Conservation (phyloP, 495 filamentous ascomycete species). For the Monascus purpureus region DNA sequence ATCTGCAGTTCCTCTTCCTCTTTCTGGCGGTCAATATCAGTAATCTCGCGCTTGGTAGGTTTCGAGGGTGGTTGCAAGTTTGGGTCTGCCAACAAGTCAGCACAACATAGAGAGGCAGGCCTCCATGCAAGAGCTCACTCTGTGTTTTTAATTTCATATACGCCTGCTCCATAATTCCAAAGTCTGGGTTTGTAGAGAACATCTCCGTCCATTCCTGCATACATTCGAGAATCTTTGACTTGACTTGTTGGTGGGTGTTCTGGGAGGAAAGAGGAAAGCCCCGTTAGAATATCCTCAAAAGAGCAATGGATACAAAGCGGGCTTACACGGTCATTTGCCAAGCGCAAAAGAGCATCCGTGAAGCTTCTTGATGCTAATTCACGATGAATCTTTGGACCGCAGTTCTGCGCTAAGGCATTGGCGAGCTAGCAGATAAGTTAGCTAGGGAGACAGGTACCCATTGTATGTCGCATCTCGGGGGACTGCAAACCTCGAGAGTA, state of each 20-base stretch:
- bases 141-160: slow-evolving; percentile 75
- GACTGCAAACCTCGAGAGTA: slow-evolving; percentile 64
- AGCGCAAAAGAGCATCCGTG: slow-evolving; percentile 80
- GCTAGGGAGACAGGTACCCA: background rate
- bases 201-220: slow-evolving; percentile 95
- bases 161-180: slow-evolving; percentile 95
- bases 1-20: slow-evolving; percentile 97
- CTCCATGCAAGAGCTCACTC: slow-evolving; percentile 38
- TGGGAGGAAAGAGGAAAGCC: slow-evolving; percentile 10
- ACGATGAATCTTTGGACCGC: slow-evolving; percentile 78
- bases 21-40: slow-evolving; percentile 78
- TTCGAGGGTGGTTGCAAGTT: slow-evolving; percentile 85
- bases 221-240: slow-evolving; percentile 88
- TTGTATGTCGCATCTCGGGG: background rate
- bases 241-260: slow-evolving; percentile 94
- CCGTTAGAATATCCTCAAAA: background rate
- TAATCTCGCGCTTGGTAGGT: slow-evolving; percentile 81
- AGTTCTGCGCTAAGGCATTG: slow-evolving; percentile 92
- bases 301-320: background rate
- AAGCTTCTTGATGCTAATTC: slow-evolving; percentile 91
- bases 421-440: slow-evolving; percentile 41
- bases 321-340: slow-evolving; percentile 69
- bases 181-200: slow-evolving; percentile 79
- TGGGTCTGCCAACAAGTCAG: slow-evolving; percentile 54
- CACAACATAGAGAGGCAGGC: too few species aligned